Evolutionary conservation across 495 filamentous ascomycete genomes (phyloP), one percentile per base, ranked within the genome.

Genomic region (Xylaria palmicola): DNA sequence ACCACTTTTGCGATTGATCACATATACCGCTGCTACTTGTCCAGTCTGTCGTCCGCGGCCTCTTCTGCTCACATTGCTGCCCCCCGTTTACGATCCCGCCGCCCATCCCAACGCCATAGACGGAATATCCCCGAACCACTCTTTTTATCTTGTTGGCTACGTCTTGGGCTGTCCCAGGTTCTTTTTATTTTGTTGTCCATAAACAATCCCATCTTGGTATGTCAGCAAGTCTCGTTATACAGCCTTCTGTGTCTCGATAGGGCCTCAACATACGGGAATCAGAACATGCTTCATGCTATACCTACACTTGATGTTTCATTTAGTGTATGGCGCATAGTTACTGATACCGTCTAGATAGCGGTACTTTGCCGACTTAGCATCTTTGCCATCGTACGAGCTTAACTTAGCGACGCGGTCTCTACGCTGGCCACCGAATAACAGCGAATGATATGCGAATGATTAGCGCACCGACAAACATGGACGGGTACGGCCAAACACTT

Each of bases 401-500:
- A 20, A 30, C 19, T 61, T 37, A 19, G 20, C 41, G 24, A 60
- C 32, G 47, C 50, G 22, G 26, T 15, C 27, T 47, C 30, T 27
- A 20, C n/a, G 55, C 24, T 13, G 29, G 32, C 17, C 41, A 12
- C 29, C 58, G 40, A 48, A 36, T 50, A 10, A 39, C 22, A 61
- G 13, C 59, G 59, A 54, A 60, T 60, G 47, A 40, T 52, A 22
- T 54, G 13, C 59, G 59, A 54, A 60, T 60, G 47, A 40, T 52
- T 7, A 55, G 30, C 2, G 19, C 4, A 39, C n/a, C 13, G 50
- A 52, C 22, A 6, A 44, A 37, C 8, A 81, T 81, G 78, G 66
- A 74, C 49, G 69, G 69, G 19, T 79, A 79, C 56, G 56, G 63
- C 40, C 70, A 67, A 29, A 70, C 72, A 24, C 63, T 73, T 43